These are phyloP conservation scores for Echinosophora koreensis DNA, from an alignment of 306 rosid species.

Conservation along the genomic window DNA sequence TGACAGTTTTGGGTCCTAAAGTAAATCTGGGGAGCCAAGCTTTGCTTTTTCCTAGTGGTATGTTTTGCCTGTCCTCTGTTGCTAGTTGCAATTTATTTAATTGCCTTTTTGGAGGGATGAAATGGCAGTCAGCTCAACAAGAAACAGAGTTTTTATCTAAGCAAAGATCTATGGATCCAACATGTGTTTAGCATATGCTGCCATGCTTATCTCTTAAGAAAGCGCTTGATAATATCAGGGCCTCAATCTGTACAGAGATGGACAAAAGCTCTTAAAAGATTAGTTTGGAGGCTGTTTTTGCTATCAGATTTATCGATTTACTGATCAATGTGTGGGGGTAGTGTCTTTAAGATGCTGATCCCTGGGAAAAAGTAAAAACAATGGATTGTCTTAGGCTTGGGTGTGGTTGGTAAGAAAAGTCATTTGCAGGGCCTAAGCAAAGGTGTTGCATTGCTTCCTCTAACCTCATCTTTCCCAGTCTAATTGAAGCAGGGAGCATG, in stretches of 20 bases:
- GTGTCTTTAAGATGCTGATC: constrained; percentile 1
- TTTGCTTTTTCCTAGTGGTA: neutral
- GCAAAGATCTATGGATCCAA: neutral
- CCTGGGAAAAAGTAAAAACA: neutral
- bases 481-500: too few relatives aligned
- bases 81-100: neutral
- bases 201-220: neutral
- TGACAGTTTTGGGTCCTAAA: neutral
- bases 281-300: neutral
- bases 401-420: neutral
- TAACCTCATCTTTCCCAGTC: too few relatives aligned
- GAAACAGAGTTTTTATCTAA: neutral
- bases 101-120: neutral
- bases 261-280: neutral
- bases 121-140: neutral
- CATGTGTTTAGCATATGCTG: constrained; percentile 12
- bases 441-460: too few relatives aligned
- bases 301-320: neutral
- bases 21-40: neutral
- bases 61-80: neutral
- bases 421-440: too few relatives aligned
- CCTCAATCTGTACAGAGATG: neutral
- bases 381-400: neutral
- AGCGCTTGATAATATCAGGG: neutral
- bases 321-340: neutral